phyloP scores from a whole-genome alignment of 208 protist species.

The Balamuthia mandrillaris region DNA sequence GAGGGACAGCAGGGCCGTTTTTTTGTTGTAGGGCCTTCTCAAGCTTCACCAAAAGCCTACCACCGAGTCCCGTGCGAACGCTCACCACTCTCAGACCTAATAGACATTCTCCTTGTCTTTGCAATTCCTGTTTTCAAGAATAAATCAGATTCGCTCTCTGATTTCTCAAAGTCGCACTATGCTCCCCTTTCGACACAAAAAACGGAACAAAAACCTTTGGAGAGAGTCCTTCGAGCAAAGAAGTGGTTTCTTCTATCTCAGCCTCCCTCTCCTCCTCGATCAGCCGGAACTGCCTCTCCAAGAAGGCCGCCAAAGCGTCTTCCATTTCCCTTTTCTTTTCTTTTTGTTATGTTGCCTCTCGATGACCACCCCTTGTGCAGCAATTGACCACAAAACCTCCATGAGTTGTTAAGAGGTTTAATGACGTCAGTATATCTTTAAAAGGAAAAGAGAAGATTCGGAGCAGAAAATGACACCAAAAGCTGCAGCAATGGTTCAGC shows the following conservation, averaged over 20 bases:
- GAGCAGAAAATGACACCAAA: too few relatives aligned
- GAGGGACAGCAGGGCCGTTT: not conserved
- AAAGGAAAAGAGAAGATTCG: too few relatives aligned
- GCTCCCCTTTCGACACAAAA: not conserved
- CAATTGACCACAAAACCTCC: too few relatives aligned
- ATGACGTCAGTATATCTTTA: too few relatives aligned
- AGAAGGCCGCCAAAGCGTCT: not conserved
- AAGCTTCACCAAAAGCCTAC: slow-evolving; percentile 8
- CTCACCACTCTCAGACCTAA: not conserved
- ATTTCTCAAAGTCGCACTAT: too few relatives aligned
- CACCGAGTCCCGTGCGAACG: not conserved
- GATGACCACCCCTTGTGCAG: slow-evolving; percentile 25
- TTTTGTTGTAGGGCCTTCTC: not conserved
- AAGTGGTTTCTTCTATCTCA: slow-evolving; percentile 7
- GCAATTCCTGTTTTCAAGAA: not conserved
- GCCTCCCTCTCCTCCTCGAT: not conserved
- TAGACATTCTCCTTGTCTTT: slow-evolving; percentile 21
- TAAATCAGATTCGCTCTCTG: too few relatives aligned
- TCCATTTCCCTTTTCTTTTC: slow-evolving; percentile 41
- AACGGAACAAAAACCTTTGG: not conserved
- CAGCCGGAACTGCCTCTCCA: not conserved
- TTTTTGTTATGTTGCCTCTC: slow-evolving; percentile 44
- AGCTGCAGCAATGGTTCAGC: too few relatives aligned
- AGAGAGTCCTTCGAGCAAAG: slow-evolving; percentile 1
- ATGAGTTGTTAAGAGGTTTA: too few relatives aligned